Evolutionary conservation across 2,329 filamentous ascomycete genomes (phyloP).

Genomic region (Cercospora sp.): DNA sequence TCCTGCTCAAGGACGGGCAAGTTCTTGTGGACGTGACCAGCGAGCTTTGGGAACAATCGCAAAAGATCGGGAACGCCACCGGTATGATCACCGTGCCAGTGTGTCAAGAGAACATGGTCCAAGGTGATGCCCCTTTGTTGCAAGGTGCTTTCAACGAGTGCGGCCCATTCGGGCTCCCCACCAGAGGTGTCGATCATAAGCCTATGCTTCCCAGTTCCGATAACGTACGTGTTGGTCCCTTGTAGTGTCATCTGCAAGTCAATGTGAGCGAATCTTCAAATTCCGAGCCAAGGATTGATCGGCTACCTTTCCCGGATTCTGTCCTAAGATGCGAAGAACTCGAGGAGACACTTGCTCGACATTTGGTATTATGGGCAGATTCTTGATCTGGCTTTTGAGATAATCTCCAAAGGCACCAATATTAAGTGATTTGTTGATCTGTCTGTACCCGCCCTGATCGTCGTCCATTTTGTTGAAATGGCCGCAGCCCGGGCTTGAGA

Average conservation of each 20-base stretch:
- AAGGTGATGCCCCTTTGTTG: slow-evolving; percentile 35
- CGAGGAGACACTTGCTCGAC: slow-evolving; percentile 28
- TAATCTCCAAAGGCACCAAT: slow-evolving; percentile 28
- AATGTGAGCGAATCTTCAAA: background rate
- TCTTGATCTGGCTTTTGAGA: slow-evolving; percentile 25
- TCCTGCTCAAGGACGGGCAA: slow-evolving; percentile 36
- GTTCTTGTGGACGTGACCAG: slow-evolving; percentile 42
- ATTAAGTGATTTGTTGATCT: slow-evolving; percentile 32
- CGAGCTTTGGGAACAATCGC: slow-evolving; percentile 34
- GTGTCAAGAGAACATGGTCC: slow-evolving; percentile 47
- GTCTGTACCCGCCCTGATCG: slow-evolving; percentile 28
- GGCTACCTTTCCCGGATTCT: slow-evolving; percentile 30
- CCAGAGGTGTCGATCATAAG: slow-evolving; percentile 44
- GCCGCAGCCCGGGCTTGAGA: background rate
- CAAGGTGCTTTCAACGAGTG: slow-evolving; percentile 41
- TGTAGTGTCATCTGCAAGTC: slow-evolving; percentile 39
- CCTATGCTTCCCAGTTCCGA: slow-evolving; percentile 41
- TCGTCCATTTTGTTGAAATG: slow-evolving; percentile 18
- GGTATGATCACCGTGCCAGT: slow-evolving; percentile 50
- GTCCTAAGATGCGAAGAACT: slow-evolving; percentile 30
- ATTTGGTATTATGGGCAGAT: slow-evolving; percentile 20
- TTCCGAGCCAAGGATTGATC: background rate
- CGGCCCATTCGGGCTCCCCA: slow-evolving; percentile 39
- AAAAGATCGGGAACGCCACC: slow-evolving; percentile 46
- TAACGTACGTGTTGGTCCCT: slow-evolving; percentile 45